Conservation (phyloP, 78 protist genomes). For the Dictyostelium citrinum region DNA sequence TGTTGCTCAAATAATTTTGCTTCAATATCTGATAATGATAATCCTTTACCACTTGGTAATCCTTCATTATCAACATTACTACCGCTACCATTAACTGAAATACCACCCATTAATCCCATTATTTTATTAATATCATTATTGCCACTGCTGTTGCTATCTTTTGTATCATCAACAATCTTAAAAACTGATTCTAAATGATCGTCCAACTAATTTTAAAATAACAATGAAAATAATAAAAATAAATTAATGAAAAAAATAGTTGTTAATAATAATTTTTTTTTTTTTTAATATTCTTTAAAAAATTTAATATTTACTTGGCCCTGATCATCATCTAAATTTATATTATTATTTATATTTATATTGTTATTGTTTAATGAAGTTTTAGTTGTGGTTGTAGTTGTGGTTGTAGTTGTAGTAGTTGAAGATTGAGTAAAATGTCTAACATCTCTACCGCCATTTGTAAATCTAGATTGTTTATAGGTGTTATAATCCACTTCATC, state of each 20-base stretch:
- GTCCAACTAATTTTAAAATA: not conserved
- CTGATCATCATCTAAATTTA: not conserved
- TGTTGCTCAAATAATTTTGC: slow-evolving; percentile 11
- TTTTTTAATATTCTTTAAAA: not conserved
- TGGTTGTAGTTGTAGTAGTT: not conserved
- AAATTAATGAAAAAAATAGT: not conserved
- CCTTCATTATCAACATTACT: not conserved
- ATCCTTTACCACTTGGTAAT: not conserved
- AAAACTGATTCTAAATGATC: slow-evolving; percentile 72
- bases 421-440: slow-evolving; percentile 14
- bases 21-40: slow-evolving; percentile 45
- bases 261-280: not conserved
- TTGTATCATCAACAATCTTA: slow-evolving; percentile 64
- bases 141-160: not conserved
- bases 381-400: slow-evolving; percentile 6
- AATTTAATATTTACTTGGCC: not conserved
- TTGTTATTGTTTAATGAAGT: not conserved
- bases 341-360: not conserved
- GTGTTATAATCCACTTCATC: not conserved
- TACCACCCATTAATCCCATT: not conserved
- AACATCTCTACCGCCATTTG: slow-evolving; percentile 8
- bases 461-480: not conserved
- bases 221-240: not conserved
- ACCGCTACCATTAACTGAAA: not conserved
- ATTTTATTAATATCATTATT: slow-evolving; percentile 1